Conservation (phyloP, 106 monocot species). For the Acanthochlamys bracteata region DNA sequence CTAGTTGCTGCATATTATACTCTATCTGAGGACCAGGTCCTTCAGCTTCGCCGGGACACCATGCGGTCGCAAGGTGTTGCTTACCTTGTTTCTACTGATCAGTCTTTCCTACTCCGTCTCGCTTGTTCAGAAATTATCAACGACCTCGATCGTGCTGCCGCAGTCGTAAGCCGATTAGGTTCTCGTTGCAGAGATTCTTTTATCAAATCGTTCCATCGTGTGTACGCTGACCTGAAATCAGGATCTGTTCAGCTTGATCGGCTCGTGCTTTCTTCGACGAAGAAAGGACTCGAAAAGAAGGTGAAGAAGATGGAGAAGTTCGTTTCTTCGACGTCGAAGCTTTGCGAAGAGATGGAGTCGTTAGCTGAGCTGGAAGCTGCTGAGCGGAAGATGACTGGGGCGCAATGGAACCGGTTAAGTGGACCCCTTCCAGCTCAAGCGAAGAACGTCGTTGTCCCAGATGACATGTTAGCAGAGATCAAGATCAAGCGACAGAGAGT, state of each 20-base stretch:
- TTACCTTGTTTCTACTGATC: conserved; percentile 68
- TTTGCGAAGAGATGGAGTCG: conserved; percentile 52
- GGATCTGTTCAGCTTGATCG: conserved; percentile 18
- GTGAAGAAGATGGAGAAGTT: conserved; percentile 56
- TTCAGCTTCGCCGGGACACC: conserved; percentile 27
- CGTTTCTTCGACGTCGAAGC: conserved; percentile 14
- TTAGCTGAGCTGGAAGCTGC: conserved; percentile 45
- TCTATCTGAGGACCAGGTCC: conserved; percentile 43
- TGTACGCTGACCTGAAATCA: conserved; percentile 47
- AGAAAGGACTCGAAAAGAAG: conserved; percentile 27
- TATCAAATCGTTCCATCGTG: conserved; percentile 23
- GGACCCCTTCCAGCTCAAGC: conserved; percentile 30
- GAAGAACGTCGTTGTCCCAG: neutral
- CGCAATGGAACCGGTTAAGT: conserved; percentile 18
- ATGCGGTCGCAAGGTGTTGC: conserved; percentile 69
- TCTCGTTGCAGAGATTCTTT: conserved; percentile 16
- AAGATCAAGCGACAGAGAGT: conserved; percentile 38
- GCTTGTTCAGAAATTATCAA: conserved; percentile 57
- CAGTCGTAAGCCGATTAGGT: conserved; percentile 35
- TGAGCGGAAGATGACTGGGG: conserved; percentile 22
- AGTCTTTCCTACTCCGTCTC: conserved; percentile 45
- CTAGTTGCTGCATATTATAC: conserved; percentile 55
- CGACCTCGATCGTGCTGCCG: conserved; percentile 52
- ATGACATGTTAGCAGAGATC: conserved; percentile 15
- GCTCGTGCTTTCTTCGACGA: conserved; percentile 4